Conservation (phyloP, 495 filamentous ascomycete species). For the Neurospora cerealis region DNA sequence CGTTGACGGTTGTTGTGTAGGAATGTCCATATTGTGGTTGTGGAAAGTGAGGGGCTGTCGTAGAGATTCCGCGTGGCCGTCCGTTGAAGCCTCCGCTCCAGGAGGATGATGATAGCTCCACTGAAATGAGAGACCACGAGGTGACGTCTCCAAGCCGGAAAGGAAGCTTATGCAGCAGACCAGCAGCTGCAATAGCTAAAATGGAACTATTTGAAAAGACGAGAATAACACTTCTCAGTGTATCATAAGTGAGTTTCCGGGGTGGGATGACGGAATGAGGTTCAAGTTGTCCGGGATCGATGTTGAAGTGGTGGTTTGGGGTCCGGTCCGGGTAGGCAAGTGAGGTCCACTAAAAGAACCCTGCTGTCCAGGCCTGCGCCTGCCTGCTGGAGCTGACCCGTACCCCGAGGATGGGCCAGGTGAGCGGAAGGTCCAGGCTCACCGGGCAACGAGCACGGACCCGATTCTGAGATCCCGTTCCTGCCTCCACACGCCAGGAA, state of each 20-base stretch:
- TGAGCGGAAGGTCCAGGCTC: neutral
- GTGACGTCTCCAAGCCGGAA: neutral
- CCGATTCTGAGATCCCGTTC: neutral
- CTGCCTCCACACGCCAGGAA: neutral
- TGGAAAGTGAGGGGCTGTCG: neutral
- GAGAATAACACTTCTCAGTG: neutral
- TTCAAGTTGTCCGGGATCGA: neutral
- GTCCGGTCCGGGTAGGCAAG: neutral
- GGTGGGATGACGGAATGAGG: neutral
- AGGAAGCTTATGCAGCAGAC: neutral
- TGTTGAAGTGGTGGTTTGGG: neutral
- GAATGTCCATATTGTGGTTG: neutral
- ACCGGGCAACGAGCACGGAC: neutral
- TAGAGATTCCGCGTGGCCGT: neutral
- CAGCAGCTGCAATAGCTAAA: neutral
- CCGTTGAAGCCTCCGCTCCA: neutral
- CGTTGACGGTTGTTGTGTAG: neutral
- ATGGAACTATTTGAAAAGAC: neutral
- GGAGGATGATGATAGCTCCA: neutral
- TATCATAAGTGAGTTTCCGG: neutral
- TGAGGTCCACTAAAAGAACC: neutral
- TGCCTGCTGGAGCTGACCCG: neutral
- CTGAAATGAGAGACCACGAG: neutral
- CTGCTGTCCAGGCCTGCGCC: neutral
- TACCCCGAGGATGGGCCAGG: neutral